Evolutionary conservation across 73 alveolate species (phyloP).

Genomic region (Blepharisma stoltei): DNA sequence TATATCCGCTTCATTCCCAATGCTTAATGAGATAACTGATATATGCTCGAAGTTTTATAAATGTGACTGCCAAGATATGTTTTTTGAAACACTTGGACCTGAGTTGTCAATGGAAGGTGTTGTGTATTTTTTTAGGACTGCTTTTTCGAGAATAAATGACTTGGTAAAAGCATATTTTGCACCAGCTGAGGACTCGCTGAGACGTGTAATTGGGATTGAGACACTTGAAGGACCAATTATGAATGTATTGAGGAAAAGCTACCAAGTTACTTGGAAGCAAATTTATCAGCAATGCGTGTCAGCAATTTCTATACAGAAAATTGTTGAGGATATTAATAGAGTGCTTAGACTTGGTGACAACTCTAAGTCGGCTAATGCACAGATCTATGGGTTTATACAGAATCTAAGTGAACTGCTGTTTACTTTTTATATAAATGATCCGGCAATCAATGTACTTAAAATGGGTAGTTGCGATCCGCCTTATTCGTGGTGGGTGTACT

Average conservation of each 20-base stretch:
- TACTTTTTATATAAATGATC: constrained; percentile 69
- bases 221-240: constrained; percentile 90
- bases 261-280: constrained; percentile 83
- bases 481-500: no score
- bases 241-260: constrained; percentile 89
- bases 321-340: constrained; percentile 67
- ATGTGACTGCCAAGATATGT: constrained; percentile 92
- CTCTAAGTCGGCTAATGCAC: constrained; percentile 55
- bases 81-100: constrained; percentile 92
- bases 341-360: constrained; percentile 47
- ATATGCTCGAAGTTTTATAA: constrained; percentile 86
- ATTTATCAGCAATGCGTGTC: constrained; percentile 57
- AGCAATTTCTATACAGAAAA: constrained; percentile 46
- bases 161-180: constrained; percentile 61
- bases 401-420: constrained; percentile 67
- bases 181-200: constrained; percentile 78
- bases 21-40: constrained; percentile 82
- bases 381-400: constrained; percentile 48
- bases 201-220: constrained; percentile 62
- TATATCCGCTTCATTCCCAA: constrained; percentile 88
- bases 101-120: constrained; percentile 90
- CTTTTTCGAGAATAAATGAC: constrained; percentile 67
- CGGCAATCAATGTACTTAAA: constrained; percentile 72
- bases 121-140: constrained; percentile 73
- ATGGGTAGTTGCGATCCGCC: no score